A percentile compares a stretch with the other conserved stretches of the same genome.
phyloP scores from a whole-genome alignment of 768 basidiomycete species.

The Russula ochroleuca region DNA sequence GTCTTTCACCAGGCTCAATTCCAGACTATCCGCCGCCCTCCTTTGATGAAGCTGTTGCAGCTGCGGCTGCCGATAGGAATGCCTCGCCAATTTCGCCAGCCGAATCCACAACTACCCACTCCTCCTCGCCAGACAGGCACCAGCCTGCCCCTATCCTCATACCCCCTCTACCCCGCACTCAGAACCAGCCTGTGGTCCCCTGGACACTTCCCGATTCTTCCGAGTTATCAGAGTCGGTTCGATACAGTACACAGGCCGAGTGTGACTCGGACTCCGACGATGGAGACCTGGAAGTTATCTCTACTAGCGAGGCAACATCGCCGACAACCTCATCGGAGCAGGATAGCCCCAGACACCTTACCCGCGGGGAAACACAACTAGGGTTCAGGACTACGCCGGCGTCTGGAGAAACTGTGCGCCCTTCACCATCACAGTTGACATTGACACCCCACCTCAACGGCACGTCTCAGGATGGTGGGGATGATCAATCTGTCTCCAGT shows the following conservation, averaged over 20 bases:
- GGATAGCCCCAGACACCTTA: slow-evolving; percentile 6
- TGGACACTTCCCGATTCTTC: slow-evolving; percentile 10
- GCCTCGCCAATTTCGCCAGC: slow-evolving; percentile 21
- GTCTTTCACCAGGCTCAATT: slow-evolving; percentile 31
- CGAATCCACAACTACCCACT: slow-evolving; percentile 12
- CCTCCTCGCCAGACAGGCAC: slow-evolving; percentile 16
- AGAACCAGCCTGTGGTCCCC: slow-evolving; percentile 18
- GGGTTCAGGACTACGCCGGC: slow-evolving; percentile 1
- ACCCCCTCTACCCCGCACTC: slow-evolving; percentile 23
- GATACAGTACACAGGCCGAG: slow-evolving; percentile 28
- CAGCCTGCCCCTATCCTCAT: slow-evolving; percentile 25
- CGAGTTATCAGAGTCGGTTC: slow-evolving; percentile 14
- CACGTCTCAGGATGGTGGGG: slow-evolving; percentile 10
- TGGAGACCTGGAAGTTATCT: slow-evolving; percentile 27
- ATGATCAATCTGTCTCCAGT: slow-evolving; percentile 21
- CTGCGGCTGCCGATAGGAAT: slow-evolving; percentile 25
- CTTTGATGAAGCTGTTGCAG: slow-evolving; percentile 58
- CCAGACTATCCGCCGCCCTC: slow-evolving; percentile 73
- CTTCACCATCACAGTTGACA: slow-evolving; percentile 26
- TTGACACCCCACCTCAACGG: slow-evolving; percentile 11
- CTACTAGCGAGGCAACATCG: slow-evolving; percentile 20
- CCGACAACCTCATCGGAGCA: slow-evolving; percentile 19
- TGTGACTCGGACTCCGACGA: slow-evolving; percentile 27
- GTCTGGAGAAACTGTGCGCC: slow-evolving; percentile 11
- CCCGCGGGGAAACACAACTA: slow-evolving; percentile 1